Base-by-base conservation (phyloP, 2,329 filamentous ascomycete species). In the Rasamsonia emersonii region DNA sequence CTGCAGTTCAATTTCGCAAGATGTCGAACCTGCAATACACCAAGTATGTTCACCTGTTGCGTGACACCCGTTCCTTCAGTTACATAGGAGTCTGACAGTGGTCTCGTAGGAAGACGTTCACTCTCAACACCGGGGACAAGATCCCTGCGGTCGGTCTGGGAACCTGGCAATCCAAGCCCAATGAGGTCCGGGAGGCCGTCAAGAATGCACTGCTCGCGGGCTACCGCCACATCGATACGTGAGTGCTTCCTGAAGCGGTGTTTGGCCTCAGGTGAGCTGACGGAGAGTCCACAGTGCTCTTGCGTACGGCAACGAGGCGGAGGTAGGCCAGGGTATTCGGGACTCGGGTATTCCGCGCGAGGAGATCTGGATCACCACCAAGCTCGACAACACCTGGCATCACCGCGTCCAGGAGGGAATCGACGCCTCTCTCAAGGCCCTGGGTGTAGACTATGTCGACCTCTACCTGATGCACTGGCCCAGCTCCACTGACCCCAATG, bases 381-480 rank as follows among this genome's bases (percentile, higher is more conserved):
- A 82, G 57, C 61, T 81, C 18, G 77, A 76, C 71, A 79, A 79
- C 62, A 73, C 75, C 54, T 70, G 59, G 55, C 75, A 79, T 57
- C 64, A 71, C 46, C 65, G 68, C 8, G 80, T 82, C 15, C 59
- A 74, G 42, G 63, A 73, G 43, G 77, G 77, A 43, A 74, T 77
- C 40, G 67, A 69, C 41, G 70, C 71, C 25, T 77, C 77, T 30
- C 64, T 82, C 40, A 72, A 77, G 58, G 69, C 73, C 49, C 70
- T 82, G 44, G 73, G 70, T 18, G 63, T 77, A 9, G 77, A 79
- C 46, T 82, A 83, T 50, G 64, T 84, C 37, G 79, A 84, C 49
- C 67, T 84, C n/a, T 82, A 77, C 59, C 68, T 84, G 35, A 75
- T 86, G 51, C 78, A 82, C 61, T 84, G 72, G 70, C 73, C 73